phyloP scores from a whole-genome alignment of 441 rosid genomes.

The Populus hybrid region DNA sequence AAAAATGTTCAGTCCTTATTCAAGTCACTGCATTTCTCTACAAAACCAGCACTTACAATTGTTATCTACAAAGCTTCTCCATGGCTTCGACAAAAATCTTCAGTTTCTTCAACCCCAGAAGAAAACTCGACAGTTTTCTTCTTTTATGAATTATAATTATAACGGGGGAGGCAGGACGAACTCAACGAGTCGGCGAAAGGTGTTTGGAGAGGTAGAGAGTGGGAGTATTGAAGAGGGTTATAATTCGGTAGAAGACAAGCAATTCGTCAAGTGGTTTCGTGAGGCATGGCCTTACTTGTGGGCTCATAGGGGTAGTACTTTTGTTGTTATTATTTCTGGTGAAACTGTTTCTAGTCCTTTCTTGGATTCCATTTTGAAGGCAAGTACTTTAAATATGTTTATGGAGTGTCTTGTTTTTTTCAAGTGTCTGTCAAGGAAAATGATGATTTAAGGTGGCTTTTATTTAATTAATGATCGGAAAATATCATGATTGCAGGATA shows the following conservation, averaged over 20 bases:
- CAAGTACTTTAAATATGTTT: constrained; percentile 1
- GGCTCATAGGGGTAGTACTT: constrained; percentile 79
- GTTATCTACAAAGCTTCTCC: background rate
- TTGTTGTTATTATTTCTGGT: constrained; percentile 73
- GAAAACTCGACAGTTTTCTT: background rate
- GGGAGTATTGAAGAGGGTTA: constrained; percentile 24
- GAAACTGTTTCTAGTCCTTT: constrained; percentile 61
- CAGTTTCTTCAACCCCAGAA: constrained; percentile 10
- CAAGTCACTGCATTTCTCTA: constrained; percentile 22
- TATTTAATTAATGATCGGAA: background rate
- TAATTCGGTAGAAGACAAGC: constrained; percentile 45
- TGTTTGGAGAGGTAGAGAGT: constrained; percentile 32
- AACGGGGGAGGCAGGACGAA: constrained; percentile 1
- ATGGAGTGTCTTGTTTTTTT: background rate
- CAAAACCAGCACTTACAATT: background rate
- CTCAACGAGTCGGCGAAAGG: constrained; percentile 29
- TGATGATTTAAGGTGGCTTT: background rate
- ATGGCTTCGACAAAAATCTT: background rate
- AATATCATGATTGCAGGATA: constrained; percentile 50
- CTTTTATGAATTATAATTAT: background rate
- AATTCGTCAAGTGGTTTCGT: constrained; percentile 83
- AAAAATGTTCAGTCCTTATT: background rate
- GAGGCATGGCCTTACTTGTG: constrained; percentile 94
- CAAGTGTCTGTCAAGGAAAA: background rate
- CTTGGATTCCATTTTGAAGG: constrained; percentile 77